Conservation (phyloP, 345 rosid species). For the Gossypium stocksii region DNA sequence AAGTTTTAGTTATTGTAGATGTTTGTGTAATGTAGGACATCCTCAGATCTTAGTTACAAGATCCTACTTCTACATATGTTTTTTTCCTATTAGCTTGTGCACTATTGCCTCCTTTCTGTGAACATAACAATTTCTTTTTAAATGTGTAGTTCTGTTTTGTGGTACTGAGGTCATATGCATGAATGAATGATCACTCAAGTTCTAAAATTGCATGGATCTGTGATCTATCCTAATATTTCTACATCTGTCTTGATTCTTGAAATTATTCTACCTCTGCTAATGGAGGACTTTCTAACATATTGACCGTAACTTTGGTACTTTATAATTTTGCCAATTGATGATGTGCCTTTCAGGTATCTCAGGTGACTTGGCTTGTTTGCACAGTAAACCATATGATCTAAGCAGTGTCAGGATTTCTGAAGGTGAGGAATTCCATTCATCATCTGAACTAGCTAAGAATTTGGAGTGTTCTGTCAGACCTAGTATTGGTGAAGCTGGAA, state of each 20-base stretch:
- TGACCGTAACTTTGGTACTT: neutral
- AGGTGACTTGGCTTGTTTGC: constrained; percentile 50
- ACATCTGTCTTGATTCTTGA: neutral
- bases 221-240: neutral
- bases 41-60: neutral
- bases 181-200: neutral
- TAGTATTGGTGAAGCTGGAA: constrained; percentile 29
- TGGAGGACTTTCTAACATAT: constrained; percentile 10
- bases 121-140: neutral
- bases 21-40: neutral
- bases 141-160: neutral
- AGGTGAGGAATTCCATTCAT: constrained; percentile 35
- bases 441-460: constrained; percentile 36
- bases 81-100: neutral
- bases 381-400: constrained; percentile 55
- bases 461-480: constrained; percentile 35
- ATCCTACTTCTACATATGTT: neutral
- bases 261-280: neutral
- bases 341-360: constrained; percentile 62
- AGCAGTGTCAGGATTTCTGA: constrained; percentile 49
- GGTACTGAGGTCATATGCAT: neutral
- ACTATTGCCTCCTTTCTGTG: neutral
- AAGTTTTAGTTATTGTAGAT: neutral
- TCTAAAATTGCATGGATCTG: neutral
- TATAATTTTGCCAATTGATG: constrained; percentile 1